These are phyloP conservation scores for Durotheca rogersii DNA, from an alignment of 495 filamentous ascomycete genomes.

Conservation along the genomic window DNA sequence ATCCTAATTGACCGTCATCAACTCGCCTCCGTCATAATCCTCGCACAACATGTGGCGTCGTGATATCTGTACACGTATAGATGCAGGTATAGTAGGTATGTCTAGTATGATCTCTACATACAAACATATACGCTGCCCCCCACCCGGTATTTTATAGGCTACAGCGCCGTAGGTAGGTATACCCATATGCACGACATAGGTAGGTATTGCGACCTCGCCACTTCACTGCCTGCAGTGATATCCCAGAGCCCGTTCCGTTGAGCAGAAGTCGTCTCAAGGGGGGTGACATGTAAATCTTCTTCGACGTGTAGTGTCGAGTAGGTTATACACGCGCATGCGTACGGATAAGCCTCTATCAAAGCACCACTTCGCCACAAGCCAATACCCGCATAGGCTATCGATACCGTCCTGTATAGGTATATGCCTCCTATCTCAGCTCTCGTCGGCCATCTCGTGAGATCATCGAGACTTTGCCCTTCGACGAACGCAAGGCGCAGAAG, in stretches of 20 bases:
- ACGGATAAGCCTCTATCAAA: too few relatives aligned
- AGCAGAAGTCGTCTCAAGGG: too few relatives aligned
- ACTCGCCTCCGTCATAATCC: conserved; percentile 19
- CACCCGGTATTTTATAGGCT: neutral
- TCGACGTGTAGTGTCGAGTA: too few relatives aligned
- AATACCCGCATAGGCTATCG: conserved; percentile 3
- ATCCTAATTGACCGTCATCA: conserved; percentile 16
- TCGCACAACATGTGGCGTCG: neutral
- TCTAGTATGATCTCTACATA: too few relatives aligned
- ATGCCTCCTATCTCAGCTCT: too few relatives aligned
- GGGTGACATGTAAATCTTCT: too few relatives aligned
- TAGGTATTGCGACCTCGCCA: too few relatives aligned
- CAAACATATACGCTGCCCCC: neutral
- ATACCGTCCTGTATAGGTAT: too few relatives aligned
- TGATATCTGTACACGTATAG: neutral
- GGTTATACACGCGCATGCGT: too few relatives aligned
- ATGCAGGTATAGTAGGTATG: conserved; percentile 8
- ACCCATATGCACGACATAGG: too few relatives aligned
- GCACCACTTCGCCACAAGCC: conserved; percentile 27
- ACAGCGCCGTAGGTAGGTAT: neutral
- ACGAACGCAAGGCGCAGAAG: neutral
- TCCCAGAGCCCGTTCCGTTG: too few relatives aligned
- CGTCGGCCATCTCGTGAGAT: conserved; percentile 10
- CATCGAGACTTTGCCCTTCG: conserved; percentile 5
- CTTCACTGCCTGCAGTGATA: too few relatives aligned